Evolutionary conservation across 2,329 filamentous ascomycete genomes (phyloP).

Genomic region (Fulvia fulva): DNA sequence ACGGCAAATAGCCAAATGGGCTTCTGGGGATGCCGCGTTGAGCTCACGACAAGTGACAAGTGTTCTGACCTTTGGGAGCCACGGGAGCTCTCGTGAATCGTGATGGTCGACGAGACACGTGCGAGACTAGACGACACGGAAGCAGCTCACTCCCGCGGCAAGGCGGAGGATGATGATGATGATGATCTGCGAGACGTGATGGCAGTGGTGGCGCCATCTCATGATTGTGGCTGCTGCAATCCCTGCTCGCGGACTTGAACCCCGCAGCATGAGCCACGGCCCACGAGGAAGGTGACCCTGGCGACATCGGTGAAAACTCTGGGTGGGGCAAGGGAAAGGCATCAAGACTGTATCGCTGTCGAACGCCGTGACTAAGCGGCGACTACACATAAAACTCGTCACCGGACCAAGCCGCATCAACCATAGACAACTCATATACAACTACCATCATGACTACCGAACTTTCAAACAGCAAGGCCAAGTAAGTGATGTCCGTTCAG

Average conservation of each 20-base stretch:
- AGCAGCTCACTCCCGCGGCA: not conserved
- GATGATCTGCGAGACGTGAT: not conserved
- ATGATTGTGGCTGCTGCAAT: not conserved
- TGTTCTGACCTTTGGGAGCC: not conserved
- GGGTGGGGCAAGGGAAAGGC: not conserved
- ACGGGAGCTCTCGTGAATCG: too few relatives aligned
- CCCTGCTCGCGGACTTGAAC: not conserved
- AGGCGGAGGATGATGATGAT: not conserved
- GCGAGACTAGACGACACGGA: too few relatives aligned
- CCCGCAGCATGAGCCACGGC: not conserved
- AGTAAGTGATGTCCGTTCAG: not conserved
- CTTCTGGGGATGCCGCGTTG: not conserved
- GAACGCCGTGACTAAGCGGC: slow-evolving; percentile 1
- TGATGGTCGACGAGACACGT: not conserved
- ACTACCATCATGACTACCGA: slow-evolving; percentile 5
- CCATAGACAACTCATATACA: not conserved
- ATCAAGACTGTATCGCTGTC: not conserved
- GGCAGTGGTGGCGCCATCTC: not conserved
- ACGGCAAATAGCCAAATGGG: not conserved
- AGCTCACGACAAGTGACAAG: not conserved
- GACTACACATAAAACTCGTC: not conserved
- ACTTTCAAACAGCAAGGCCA: slow-evolving; percentile 2
- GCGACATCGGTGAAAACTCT: not conserved
- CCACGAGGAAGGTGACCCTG: not conserved
- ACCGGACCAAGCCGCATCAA: not conserved